Evolutionary conservation across 2,329 filamentous ascomycete genomes (phyloP).

Genomic region (Corynespora cassiicola): DNA sequence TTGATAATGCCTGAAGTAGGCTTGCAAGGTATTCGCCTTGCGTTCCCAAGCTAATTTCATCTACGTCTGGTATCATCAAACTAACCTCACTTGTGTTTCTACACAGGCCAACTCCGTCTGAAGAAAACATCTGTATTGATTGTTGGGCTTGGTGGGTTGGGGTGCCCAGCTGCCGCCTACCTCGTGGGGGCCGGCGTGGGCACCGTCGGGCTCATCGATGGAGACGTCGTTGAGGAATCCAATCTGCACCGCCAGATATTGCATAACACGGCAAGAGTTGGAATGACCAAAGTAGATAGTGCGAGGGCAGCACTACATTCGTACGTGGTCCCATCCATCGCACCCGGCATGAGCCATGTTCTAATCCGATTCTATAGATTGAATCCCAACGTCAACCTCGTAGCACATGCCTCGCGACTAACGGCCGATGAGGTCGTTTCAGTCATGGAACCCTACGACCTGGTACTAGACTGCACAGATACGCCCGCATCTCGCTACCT

Average conservation of each 20-base stretch:
- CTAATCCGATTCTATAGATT: constrained; percentile 56
- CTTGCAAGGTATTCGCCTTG: constrained; percentile 65
- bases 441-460: constrained; percentile 74
- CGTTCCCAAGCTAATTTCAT: not conserved
- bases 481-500: constrained; percentile 91
- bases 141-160: constrained; percentile 86
- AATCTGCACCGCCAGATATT: constrained; percentile 93
- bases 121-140: constrained; percentile 76
- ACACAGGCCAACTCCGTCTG: constrained; percentile 76
- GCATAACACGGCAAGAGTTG: constrained; percentile 74
- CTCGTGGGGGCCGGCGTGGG: constrained; percentile 89
- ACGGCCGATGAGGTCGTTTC: constrained; percentile 70
- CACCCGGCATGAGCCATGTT: not conserved
- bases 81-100: constrained; percentile 4
- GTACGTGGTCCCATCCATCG: constrained; percentile 42
- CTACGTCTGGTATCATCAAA: not conserved
- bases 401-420: constrained; percentile 69
- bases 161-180: constrained; percentile 92
- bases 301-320: constrained; percentile 53
- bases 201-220: constrained; percentile 83
- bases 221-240: constrained; percentile 84
- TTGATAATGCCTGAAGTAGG: constrained; percentile 87
- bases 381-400: constrained; percentile 74
- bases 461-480: constrained; percentile 95
- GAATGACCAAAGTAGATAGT: constrained; percentile 81